These are phyloP conservation scores for Aspergillus sp. DNA, from an alignment of 2,329 filamentous ascomycete species.

Conservation along the genomic window DNA sequence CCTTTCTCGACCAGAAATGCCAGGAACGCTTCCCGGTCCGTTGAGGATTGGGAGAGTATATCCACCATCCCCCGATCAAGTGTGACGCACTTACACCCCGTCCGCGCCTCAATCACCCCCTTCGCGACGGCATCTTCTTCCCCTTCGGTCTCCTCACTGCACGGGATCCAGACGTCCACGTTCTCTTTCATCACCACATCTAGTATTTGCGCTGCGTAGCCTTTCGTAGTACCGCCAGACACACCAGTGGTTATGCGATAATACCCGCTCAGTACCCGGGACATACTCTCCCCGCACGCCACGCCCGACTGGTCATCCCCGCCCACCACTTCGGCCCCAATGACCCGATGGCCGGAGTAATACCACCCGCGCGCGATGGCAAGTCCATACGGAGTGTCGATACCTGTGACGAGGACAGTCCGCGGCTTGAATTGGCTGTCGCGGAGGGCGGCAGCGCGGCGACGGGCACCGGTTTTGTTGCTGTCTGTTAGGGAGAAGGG, in stretches of 20 bases:
- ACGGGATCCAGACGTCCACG: conserved; percentile 72
- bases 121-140: conserved; percentile 68
- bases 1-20: conserved; percentile 57
- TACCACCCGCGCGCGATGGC: conserved; percentile 67
- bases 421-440: conserved; percentile 46
- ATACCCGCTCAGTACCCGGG: conserved; percentile 58
- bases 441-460: conserved; percentile 27
- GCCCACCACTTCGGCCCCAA: conserved; percentile 67
- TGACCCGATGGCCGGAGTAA: conserved; percentile 65
- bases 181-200: conserved; percentile 61
- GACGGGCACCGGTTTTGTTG: conserved; percentile 16
- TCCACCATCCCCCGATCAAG: conserved; percentile 60
- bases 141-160: conserved; percentile 61
- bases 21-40: conserved; percentile 68
- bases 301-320: conserved; percentile 30
- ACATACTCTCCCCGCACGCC: conserved; percentile 60
- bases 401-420: conserved; percentile 70
- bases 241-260: conserved; percentile 44
- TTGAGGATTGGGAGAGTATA: conserved; percentile 41
- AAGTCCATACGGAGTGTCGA: conserved; percentile 72
- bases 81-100: conserved; percentile 64
- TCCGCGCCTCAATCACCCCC: conserved; percentile 60
- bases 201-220: conserved; percentile 61
- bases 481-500: conserved; percentile 21
- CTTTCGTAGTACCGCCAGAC: conserved; percentile 31